Conservation (phyloP, 495 filamentous ascomycete species). For the Xylaria grammica region DNA sequence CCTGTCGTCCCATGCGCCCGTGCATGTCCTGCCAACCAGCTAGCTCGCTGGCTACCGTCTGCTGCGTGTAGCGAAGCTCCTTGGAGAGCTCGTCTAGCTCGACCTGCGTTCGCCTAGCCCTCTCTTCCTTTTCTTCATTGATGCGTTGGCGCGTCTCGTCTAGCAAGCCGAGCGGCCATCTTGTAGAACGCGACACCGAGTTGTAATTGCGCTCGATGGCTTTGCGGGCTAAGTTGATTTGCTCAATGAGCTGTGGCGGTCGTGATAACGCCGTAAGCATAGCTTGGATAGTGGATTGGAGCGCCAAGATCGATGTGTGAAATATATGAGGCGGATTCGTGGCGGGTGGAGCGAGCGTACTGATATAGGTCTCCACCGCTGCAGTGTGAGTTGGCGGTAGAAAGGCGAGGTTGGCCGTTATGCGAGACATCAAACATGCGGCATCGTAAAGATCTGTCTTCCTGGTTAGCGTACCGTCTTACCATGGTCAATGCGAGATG, state of each 20-base stretch:
- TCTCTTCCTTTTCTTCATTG: conserved; percentile 78
- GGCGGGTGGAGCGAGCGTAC: conserved; percentile 67
- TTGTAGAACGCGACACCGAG: conserved; percentile 71
- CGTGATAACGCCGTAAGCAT: conserved; percentile 80
- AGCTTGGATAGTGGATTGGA: conserved; percentile 78
- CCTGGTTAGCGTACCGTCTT: background rate
- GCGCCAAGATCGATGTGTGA: conserved; percentile 73
- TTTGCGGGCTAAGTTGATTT: conserved; percentile 67
- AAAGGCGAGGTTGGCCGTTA: conserved; percentile 64
- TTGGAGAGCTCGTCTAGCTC: conserved; percentile 71
- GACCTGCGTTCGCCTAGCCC: conserved; percentile 64
- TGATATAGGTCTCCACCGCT: conserved; percentile 75
- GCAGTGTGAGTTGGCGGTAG: conserved; percentile 70
- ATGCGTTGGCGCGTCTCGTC: conserved; percentile 86
- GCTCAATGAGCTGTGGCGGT: conserved; percentile 76
- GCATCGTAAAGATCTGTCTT: conserved; percentile 71
- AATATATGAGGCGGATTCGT: conserved; percentile 77
- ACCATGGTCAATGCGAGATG: background rate
- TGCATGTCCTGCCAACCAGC: conserved; percentile 93
- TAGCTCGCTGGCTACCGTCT: conserved; percentile 87
- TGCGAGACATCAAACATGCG: conserved; percentile 60
- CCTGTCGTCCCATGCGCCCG: conserved; percentile 73
- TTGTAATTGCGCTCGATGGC: conserved; percentile 75
- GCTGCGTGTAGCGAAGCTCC: conserved; percentile 90
- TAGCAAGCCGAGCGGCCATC: conserved; percentile 82